Evolutionary conservation across 768 basidiomycete species (phyloP).

Genomic region (Mycena venus): DNA sequence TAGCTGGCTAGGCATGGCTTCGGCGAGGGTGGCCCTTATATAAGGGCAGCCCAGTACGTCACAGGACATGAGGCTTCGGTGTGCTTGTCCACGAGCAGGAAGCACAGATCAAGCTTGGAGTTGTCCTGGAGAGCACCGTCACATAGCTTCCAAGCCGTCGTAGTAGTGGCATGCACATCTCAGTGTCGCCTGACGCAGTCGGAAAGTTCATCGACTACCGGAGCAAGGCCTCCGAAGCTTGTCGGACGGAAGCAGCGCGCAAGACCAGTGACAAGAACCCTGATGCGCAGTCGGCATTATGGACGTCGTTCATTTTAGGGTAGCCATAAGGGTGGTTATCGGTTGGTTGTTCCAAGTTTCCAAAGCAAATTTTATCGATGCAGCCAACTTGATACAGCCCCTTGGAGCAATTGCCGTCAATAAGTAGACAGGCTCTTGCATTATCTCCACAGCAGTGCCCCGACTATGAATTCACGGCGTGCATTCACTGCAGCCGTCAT

Average conservation of each 20-base stretch:
- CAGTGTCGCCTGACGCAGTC: not conserved
- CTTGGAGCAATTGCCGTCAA: too few species aligned
- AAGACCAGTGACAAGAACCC: not conserved
- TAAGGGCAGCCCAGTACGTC: constrained; percentile 18
- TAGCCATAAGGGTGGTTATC: too few species aligned
- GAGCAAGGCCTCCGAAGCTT: not conserved
- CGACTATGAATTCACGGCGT: too few species aligned
- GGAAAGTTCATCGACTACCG: not conserved
- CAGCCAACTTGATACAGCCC: too few species aligned
- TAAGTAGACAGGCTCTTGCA: too few species aligned
- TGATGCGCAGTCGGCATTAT: not conserved
- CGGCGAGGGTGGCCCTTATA: constrained; percentile 26
- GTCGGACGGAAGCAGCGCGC: not conserved
- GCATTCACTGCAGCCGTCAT: too few species aligned
- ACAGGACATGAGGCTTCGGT: constrained; percentile 31
- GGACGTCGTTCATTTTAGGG: not conserved
- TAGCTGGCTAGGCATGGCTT: constrained; percentile 18
- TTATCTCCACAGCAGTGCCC: too few species aligned
- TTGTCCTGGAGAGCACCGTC: not conserved
- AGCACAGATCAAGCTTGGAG: not conserved
- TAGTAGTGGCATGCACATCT: not conserved
- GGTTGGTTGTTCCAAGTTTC: not conserved
- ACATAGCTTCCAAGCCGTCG: not conserved
- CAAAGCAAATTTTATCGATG: too few species aligned
- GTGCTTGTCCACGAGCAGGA: not conserved